phyloP scores from a whole-genome alignment of 768 basidiomycete genomes.

The Gautieria morchelliformis region DNA sequence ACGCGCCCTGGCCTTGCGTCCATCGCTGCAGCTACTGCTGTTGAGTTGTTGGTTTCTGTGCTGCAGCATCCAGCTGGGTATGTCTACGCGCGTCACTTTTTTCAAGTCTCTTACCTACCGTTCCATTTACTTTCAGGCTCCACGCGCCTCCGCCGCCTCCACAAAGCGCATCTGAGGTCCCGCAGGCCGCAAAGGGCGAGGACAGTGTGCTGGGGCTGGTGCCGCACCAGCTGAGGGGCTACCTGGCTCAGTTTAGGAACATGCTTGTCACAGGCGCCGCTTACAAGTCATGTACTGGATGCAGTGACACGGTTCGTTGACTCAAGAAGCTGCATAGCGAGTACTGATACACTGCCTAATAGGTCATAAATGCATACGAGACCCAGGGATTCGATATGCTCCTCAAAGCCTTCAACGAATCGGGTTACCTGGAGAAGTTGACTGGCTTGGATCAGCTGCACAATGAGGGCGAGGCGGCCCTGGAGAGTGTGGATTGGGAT shows the following conservation, averaged over 20 bases:
- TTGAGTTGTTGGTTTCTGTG: constrained; percentile 83
- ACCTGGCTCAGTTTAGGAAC: constrained; percentile 77
- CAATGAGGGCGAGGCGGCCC: constrained; percentile 58
- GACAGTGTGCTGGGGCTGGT: constrained; percentile 71
- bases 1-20: constrained; percentile 91
- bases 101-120: background rate
- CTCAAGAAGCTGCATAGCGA: background rate
- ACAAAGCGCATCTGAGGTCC: constrained; percentile 17
- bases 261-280: constrained; percentile 80
- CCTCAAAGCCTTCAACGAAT: constrained; percentile 73
- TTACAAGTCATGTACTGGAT: constrained; percentile 84
- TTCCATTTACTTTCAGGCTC: constrained; percentile 24
- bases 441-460: constrained; percentile 76
- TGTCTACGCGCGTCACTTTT: constrained; percentile 9
- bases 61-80: constrained; percentile 87
- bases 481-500: constrained; percentile 73
- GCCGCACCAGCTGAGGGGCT: constrained; percentile 91
- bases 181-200: constrained; percentile 18
- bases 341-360: background rate
- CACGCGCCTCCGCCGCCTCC: constrained; percentile 66
- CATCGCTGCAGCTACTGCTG: constrained; percentile 85
- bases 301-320: constrained; percentile 62
- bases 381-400: constrained; percentile 74
- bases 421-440: constrained; percentile 58
- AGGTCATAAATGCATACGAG: constrained; percentile 81